phyloP scores from a whole-genome alignment of 2,329 filamentous ascomycete species.

The Domatiomyces catenatus region DNA sequence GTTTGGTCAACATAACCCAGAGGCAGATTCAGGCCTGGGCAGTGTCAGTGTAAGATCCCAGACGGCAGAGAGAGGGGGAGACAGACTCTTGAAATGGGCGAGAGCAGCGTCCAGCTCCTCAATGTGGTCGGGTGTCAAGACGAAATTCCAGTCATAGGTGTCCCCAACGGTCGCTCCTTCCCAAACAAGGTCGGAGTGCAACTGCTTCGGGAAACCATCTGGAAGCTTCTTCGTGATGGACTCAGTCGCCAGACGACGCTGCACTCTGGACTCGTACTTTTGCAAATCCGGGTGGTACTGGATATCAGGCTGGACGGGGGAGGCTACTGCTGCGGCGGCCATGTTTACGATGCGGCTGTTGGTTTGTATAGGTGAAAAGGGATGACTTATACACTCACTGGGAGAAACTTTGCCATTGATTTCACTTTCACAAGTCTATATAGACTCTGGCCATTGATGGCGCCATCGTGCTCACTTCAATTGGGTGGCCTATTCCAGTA shows the following conservation, averaged over 20 bases:
- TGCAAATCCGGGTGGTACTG: constrained; percentile 19
- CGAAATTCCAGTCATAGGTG: constrained; percentile 28
- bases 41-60: constrained; percentile 5
- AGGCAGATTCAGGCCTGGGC: constrained; percentile 19
- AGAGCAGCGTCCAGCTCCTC: constrained; percentile 31
- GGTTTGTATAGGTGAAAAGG: background rate
- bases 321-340: background rate
- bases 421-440: background rate
- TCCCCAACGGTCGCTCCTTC: constrained; percentile 26
- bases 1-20: constrained; percentile 30
- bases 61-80: no score
- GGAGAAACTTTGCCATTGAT: no score
- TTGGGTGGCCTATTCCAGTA: background rate
- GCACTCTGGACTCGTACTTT: constrained; percentile 17
- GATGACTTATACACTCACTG: background rate
- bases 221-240: constrained; percentile 22
- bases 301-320: constrained; percentile 20
- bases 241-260: constrained; percentile 16
- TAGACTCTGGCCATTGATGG: background rate
- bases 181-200: constrained; percentile 33
- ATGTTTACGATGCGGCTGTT: background rate
- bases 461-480: background rate
- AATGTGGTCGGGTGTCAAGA: constrained; percentile 24
- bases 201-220: constrained; percentile 26
- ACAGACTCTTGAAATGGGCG: constrained; percentile 27